A percentile compares a stretch with the other conserved stretches of the same genome.
Evolutionary conservation across 2,329 filamentous ascomycete species (phyloP).

Genomic region (Exophiala lecanii-corni): DNA sequence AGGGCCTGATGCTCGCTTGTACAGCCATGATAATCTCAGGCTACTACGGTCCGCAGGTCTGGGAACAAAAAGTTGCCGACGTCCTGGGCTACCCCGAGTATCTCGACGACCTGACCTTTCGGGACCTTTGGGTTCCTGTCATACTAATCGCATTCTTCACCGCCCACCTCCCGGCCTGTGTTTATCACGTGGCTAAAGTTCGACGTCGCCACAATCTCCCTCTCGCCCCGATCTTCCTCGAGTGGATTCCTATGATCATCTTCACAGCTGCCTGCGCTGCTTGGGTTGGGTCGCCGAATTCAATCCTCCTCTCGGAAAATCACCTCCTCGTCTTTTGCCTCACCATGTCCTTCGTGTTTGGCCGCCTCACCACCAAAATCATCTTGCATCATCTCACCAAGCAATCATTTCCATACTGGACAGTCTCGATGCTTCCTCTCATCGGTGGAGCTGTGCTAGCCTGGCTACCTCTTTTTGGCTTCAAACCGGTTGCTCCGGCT

Average conservation of each 20-base stretch:
- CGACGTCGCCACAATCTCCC: constrained; percentile 68
- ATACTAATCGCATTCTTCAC: constrained; percentile 62
- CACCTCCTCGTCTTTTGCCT: constrained; percentile 87
- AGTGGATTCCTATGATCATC: constrained; percentile 87
- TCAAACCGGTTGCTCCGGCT: constrained; percentile 55
- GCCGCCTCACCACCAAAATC: constrained; percentile 97
- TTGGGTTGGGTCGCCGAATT: constrained; percentile 89
- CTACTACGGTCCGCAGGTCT: constrained; percentile 81
- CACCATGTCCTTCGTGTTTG: constrained; percentile 95
- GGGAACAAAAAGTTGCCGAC: constrained; percentile 69
- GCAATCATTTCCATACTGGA: constrained; percentile 97
- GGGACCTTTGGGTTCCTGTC: constrained; percentile 80
- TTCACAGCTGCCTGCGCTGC: constrained; percentile 70
- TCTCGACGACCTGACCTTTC: constrained; percentile 68
- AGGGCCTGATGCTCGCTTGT: constrained; percentile 87
- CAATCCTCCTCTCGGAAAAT: constrained; percentile 74
- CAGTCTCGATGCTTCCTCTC: constrained; percentile 80
- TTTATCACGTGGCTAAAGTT: constrained; percentile 77
- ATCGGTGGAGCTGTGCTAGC: constrained; percentile 77
- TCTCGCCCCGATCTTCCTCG: constrained; percentile 76
- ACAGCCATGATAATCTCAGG: constrained; percentile 81
- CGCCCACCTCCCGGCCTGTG: constrained; percentile 81
- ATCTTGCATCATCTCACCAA: constrained; percentile 91
- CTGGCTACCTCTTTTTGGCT: constrained; percentile 74
- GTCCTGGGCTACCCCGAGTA: constrained; percentile 60